Evolutionary conservation across 345 rosid genomes (phyloP), one percentile per base, ranked within the genome.

Genomic region (Eutrema yunnanense): DNA sequence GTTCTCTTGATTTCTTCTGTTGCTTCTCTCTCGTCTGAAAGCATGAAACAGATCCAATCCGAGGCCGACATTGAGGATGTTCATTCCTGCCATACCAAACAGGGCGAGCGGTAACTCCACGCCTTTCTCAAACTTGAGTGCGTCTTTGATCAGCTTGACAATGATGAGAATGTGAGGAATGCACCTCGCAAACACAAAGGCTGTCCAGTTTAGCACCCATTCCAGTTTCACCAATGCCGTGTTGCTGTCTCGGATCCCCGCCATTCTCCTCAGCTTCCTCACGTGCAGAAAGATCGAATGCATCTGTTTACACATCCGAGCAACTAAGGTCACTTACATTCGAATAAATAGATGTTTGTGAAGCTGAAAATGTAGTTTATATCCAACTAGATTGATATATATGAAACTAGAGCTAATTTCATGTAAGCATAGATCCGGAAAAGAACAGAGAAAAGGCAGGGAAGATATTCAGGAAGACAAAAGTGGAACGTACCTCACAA

Each of bases 41-140:
- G 96, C 94, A 26, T 83, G 80, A 29, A 87, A 76, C 71, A 93
- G 90, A 82, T 90, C 94, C 26, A 90, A 63, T n/a, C 89, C 96
- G 6, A 93, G 96, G 14, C 86, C 86, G 3, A 47, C 48, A 48
- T 89, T 93, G 27, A 93, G 87, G 32, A 90, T 30, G 81, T 90
- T 86, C 98, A 93, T 89, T 65, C 97, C 97, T 22, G 55, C 80
- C 98, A 93, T 93, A 52, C 97, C 96, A 56, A 82, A 84, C 55
- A 93, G 62, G 9, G 97, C 98, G 26, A 93, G 88, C 0, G 96
- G 97, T 82, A 85, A 86, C 85, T 89, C 94, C 1, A 89, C 66
- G 3, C 97, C 98, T 64, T 56, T 86, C 52, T 50, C 82, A 19
- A 93, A 93, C 86, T 84, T 86, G 77, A 81, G 57, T 12, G 90